Percentiles rank a stretch among this genome's conserved stretches.
These are phyloP conservation scores for Coccomyxa subellipsoidea DNA, from an alignment of 163 green algal genomes.

Conservation along the genomic window DNA sequence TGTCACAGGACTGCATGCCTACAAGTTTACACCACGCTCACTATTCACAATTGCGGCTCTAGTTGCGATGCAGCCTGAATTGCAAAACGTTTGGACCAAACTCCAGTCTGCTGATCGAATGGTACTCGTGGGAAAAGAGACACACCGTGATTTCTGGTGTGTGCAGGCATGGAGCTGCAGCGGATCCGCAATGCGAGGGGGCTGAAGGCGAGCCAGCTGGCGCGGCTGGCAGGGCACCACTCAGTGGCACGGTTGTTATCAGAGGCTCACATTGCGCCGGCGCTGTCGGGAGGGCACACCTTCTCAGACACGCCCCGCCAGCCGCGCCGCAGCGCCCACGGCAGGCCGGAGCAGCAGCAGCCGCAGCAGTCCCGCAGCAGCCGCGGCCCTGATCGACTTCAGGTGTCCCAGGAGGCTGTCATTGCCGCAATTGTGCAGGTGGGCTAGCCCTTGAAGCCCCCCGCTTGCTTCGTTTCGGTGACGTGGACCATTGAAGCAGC, in stretches of 20 bases:
- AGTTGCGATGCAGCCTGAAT: not conserved
- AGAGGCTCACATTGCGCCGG: not conserved
- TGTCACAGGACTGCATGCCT: not conserved
- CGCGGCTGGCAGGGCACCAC: slow-evolving; percentile 24
- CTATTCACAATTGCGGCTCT: not conserved
- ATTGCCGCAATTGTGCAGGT: slow-evolving; percentile 23
- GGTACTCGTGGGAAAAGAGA: too few species aligned
- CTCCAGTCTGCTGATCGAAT: too few species aligned
- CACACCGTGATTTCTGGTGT: too few species aligned
- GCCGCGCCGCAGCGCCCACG: not conserved
- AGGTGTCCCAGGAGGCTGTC: slow-evolving; percentile 18
- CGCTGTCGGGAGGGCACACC: not conserved
- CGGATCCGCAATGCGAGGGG: slow-evolving; percentile 26
- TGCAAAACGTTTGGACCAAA: not conserved
- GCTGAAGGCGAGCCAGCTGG: slow-evolving; percentile 30
- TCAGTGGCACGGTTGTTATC: slow-evolving; percentile 19
- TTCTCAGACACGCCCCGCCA: not conserved
- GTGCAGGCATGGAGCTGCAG: slow-evolving; percentile 24
- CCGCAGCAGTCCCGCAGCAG: slow-evolving; percentile 9
- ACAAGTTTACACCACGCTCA: not conserved
- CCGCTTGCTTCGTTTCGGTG: not conserved
- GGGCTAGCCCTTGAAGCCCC: not conserved
- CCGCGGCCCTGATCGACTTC: not conserved
- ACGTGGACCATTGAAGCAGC: too few species aligned
- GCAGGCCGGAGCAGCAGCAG: not conserved